These are phyloP conservation scores for Aschersonia sp. DNA, from an alignment of 2,329 filamentous ascomycete genomes.

Conservation along the genomic window DNA sequence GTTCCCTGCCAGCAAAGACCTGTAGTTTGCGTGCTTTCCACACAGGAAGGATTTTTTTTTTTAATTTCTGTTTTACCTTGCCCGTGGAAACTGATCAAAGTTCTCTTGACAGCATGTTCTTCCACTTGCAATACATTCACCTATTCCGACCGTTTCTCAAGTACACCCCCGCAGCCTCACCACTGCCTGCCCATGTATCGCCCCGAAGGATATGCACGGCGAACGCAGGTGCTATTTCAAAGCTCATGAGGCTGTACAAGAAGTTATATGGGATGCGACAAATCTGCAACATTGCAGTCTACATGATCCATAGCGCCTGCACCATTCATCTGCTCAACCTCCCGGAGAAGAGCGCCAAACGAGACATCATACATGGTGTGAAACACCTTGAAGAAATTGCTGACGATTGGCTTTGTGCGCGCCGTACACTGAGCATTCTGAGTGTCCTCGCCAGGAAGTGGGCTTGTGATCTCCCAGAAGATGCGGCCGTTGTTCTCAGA, in stretches of 20 bases:
- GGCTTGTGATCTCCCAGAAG: constrained; percentile 74
- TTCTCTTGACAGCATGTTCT: constrained; percentile 68
- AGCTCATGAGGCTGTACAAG: constrained; percentile 88
- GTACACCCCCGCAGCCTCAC: constrained; percentile 69
- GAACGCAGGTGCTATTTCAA: constrained; percentile 79
- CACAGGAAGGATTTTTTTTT: too few species aligned
- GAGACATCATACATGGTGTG: constrained; percentile 82
- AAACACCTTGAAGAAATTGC: constrained; percentile 92
- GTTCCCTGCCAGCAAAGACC: too few species aligned
- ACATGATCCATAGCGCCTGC: constrained; percentile 87
- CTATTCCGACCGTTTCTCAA: constrained; percentile 92
- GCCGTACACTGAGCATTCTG: constrained; percentile 72
- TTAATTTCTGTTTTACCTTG: too few species aligned
- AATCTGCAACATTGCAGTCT: constrained; percentile 93
- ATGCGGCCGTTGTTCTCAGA: constrained; percentile 62
- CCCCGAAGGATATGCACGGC: constrained; percentile 84
- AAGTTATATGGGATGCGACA: constrained; percentile 81
- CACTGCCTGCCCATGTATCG: constrained; percentile 74
- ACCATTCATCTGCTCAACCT: constrained; percentile 90
- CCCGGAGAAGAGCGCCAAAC: constrained; percentile 76
- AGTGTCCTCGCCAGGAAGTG: constrained; percentile 79
- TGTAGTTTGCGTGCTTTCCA: too few species aligned
- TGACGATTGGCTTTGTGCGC: constrained; percentile 83
- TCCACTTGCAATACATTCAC: constrained; percentile 88
- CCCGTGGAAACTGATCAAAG: constrained; percentile 8